Base-by-base conservation (phyloP, 192 early-diverging fungal genomes). In the Lunasporangiospora selenospora region DNA sequence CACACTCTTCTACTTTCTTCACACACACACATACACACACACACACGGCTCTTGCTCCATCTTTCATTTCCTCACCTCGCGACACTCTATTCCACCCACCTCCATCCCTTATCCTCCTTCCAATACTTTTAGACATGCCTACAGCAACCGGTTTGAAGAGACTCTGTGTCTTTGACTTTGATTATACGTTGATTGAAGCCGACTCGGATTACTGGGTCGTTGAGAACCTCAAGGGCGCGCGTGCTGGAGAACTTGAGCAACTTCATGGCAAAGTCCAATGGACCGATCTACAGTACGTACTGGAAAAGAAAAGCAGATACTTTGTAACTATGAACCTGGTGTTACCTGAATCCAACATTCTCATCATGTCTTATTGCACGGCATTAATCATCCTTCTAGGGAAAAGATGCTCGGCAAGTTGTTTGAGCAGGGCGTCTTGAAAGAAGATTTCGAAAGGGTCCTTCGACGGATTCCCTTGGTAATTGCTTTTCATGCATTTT, bases 111-210 rank as follows among this genome's bases (percentile, higher is more conserved):
- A 15, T n/a, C 26, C 11, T 9, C 21, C 42, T 59, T 9, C 24
- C 13, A 3, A 64, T 64, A 52, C 52, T 52, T n/a, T n/a, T n/a
- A n/a, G n/a, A n/a, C n/a, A n/a, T 73, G 67, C 53, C 53, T 21
- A 38, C 47, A 2, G 10, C 60, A 43, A 63, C 54, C 15, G 18
- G 37, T 26, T 50, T 70, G 7, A 65, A 75, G 41, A 75, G 62
- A 44, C 52, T 88, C 39, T 77, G 80, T 33, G 83, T 85, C 15
- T 88, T 88, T 79, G 87, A 88, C 51, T 88, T 88, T 75, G 87
- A 88, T 75, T 88, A 85, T 84, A 85, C 87, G 5, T 55, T 89
- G 51, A 81, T 89, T 18, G 85, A 89, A 37, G 66, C 82, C 29
- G 84, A 89, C 57, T 85, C 78, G 29, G 87, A 89, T 58, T 36